Evolutionary conservation across 768 basidiomycete species (phyloP), one percentile per base, ranked within the genome.

Genomic region (Goffeauzyma gilvescens): DNA sequence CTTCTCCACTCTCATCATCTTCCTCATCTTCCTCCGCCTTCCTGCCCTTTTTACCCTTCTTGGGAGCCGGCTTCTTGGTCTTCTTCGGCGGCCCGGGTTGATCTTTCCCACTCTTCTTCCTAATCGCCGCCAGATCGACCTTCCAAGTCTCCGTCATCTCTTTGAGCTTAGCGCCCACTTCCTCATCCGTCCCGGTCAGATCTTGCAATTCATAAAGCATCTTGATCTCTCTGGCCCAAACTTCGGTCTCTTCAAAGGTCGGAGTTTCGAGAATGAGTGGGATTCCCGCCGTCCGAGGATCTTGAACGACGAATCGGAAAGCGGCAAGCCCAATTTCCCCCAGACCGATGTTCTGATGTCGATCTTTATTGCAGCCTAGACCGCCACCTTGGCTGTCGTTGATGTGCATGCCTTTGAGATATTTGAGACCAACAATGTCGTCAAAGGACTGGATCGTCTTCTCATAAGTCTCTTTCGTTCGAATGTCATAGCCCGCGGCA

Each of bases 251-350:
- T 43, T 81, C 82, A 49, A 75, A 75, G 21, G 70, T 72, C 0
- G 80, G 81, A 0, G 85, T 86, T 57, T 89, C 84, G 12, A 86
- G 70, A 24, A 89, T 74, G 26, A 89, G 69, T 1, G 83, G 83
- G 25, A 86, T 76, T 33, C 71, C 59, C 43, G 74, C 71, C 22
- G 76, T 68, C 14, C 81, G 74, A 4, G 71, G 65, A 54, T 86
- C 83, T 7, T 71, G 70, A 40, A 85, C 66, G 38, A 84, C 73
- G 46, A 74, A 69, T 23, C 68, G 65, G 62, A 86, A 86, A 0
- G 74, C 68, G 0, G 54, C 48, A 4, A 85, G 66, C 7, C 74
- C 74, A 30, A 86, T 69, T 36, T 75, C 65, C 1, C 84, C 84
- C 79, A 81, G 58, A 17, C 85, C 85, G 27, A 87, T 76, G 48